These are phyloP conservation scores for Monilinia laxa DNA, from an alignment of 2,329 filamentous ascomycete species.

Conservation along the genomic window DNA sequence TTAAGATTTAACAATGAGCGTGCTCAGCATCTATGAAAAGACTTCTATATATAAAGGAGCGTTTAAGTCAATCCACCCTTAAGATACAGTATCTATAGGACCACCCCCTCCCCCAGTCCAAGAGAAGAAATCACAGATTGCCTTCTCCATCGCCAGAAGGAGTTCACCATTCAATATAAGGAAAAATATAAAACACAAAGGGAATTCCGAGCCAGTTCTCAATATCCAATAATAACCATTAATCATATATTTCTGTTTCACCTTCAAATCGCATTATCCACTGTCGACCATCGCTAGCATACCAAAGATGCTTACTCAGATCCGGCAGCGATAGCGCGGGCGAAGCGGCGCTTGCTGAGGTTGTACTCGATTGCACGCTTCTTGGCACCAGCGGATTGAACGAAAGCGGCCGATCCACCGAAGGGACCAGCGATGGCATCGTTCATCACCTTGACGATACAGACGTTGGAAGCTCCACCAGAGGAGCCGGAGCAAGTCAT, in stretches of 20 bases:
- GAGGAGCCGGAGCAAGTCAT: conserved; percentile 64
- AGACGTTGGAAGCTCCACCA: conserved; percentile 60
- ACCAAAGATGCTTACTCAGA: conserved; percentile 29
- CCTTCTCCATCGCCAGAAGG: conserved; percentile 3
- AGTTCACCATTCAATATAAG: conserved; percentile 1
- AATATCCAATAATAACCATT: conserved; percentile 18
- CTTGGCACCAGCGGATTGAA: conserved; percentile 55
- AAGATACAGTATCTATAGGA: conserved; percentile 15
- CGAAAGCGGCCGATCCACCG: conserved; percentile 65
- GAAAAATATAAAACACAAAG: conserved; percentile 12
- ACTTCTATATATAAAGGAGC: conserved; percentile 7
- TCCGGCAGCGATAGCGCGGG: conserved; percentile 32
- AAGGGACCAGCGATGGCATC: conserved; percentile 62
- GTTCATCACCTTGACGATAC: conserved; percentile 65
- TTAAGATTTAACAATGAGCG: conserved; percentile 16
- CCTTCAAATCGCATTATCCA: background rate
- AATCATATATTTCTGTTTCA: background rate
- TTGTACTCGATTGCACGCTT: conserved; percentile 62
- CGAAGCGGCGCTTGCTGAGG: conserved; percentile 41
- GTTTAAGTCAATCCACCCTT: conserved; percentile 16
- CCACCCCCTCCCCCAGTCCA: background rate
- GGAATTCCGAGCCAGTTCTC: conserved; percentile 9
- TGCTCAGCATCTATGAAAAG: conserved; percentile 18
- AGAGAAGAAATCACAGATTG: conserved; percentile 20
- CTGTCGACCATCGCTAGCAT: background rate